Evolutionary conservation across 495 filamentous ascomycete species (phyloP), one percentile per base, ranked within the genome.

Genomic region (Penicillium steckii): DNA sequence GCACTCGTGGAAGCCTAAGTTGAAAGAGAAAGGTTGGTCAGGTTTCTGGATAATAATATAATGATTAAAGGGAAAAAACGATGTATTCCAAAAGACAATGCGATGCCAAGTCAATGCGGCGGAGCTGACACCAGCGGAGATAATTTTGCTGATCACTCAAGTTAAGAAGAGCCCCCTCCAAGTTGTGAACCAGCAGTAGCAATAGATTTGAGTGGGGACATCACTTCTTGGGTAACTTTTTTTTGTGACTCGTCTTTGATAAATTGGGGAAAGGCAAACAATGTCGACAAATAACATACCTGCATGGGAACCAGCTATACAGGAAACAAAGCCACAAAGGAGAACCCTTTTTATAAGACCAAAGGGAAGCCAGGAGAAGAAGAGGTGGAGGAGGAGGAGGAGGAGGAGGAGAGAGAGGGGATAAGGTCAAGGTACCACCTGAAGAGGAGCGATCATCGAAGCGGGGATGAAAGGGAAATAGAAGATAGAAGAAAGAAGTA

Each of bases 1-100:
- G 75, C 63, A 60, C 72, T 75, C 50, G 72, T 71, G 65, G 80
- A 72, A 73, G 80, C 74, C 80, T 84, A 41, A 15, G 13, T 15
- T 18, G 27, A 24, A 25, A 30, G 52, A 53, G 24, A 32, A 27
- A 21, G 21, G 44, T 65, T 29, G 59, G 53, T 32, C 51, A 32
- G 18, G 38, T 25, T 24, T 27, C 26, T 27, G 26, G 10, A 27
- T 4, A 27, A 27, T 27, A 27, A 27, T 10, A 27, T 5, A 5
- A 27, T 27, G 5, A 4, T 5, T 13, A 35, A 27, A 32, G 30
- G 32, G 30, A 45, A 22, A 47, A 38, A 24, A 43, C 26, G 37
- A 29, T 6, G 17, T 46, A 48, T 37, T 47, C 41, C 22, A 41
- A 19, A 10, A 43, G 48, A 24, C 10, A 13, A n/a, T 8, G 18